Percentiles rank a stretch among this genome's conserved stretches.
These are phyloP conservation scores for Pouteria campechiana DNA, from an alignment of 179 eudicot genomes.

Conservation along the genomic window DNA sequence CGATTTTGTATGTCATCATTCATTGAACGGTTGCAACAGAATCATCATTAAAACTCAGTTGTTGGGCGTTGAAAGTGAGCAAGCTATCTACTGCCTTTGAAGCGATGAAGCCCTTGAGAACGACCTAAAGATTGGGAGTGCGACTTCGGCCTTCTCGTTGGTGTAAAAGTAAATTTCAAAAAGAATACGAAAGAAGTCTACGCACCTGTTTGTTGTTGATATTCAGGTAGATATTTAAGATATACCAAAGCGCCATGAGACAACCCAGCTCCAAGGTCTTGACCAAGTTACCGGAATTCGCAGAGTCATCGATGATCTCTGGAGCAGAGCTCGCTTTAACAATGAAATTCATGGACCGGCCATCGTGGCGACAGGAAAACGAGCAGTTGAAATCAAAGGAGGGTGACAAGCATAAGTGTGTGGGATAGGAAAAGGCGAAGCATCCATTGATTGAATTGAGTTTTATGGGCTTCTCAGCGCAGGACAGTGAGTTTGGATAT, in stretches of 20 bases:
- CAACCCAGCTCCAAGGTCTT: slow-evolving; percentile 17
- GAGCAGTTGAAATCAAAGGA: background rate
- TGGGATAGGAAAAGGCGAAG: background rate
- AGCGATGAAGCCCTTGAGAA: no score
- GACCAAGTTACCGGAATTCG: background rate
- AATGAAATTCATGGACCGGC: slow-evolving; percentile 4
- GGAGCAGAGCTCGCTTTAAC: slow-evolving; percentile 16
- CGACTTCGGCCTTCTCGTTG: no score
- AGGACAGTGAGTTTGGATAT: background rate
- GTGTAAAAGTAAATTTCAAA: no score
- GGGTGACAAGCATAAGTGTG: background rate
- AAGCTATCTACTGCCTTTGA: no score
- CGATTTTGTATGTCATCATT: no score
- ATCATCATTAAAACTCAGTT: no score
- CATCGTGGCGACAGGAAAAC: background rate
- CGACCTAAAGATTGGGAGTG: no score
- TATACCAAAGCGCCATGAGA: slow-evolving; percentile 30
- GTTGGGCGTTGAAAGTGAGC: no score
- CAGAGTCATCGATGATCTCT: background rate
- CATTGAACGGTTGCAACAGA: no score
- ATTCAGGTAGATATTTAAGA: slow-evolving; percentile 33
- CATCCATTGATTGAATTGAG: no score
- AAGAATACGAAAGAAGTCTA: no score
- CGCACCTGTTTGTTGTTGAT: slow-evolving; percentile 39
- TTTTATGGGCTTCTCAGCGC: background rate